Evolutionary conservation across 345 rosid genomes (phyloP).

Genomic region (Turnera subulata): DNA sequence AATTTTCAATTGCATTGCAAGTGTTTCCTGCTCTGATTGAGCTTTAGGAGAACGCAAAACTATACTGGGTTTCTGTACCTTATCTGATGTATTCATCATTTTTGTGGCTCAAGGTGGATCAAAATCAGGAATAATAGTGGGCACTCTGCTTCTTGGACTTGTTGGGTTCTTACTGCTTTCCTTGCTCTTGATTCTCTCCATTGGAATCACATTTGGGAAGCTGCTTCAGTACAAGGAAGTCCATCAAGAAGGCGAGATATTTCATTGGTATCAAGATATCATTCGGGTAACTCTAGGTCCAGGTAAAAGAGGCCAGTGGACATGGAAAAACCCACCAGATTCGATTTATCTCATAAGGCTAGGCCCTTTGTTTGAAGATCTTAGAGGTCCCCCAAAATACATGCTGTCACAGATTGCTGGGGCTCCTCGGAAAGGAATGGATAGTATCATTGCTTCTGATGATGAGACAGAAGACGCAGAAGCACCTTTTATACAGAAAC

Average conservation of each 20-base stretch:
- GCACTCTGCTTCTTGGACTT: conserved; percentile 51
- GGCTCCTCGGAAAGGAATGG: conserved; percentile 42
- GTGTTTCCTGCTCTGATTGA: too few relatives aligned
- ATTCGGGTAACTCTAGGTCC: conserved; percentile 84
- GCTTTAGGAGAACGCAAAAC: too few relatives aligned
- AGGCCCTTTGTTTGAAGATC: conserved; percentile 82
- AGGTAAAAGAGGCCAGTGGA: conserved; percentile 95
- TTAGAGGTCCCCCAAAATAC: conserved; percentile 94
- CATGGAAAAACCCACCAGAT: conserved; percentile 59
- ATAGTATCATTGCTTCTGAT: conserved; percentile 72
- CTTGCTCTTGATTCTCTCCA: conserved; percentile 69
- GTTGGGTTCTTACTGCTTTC: conserved; percentile 48
- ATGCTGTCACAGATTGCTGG: conserved; percentile 84
- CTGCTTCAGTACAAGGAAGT: conserved; percentile 91
- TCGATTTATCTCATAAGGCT: conserved; percentile 41
- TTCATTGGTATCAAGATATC: conserved; percentile 90
- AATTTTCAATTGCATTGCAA: too few relatives aligned
- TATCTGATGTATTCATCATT: conserved; percentile 2
- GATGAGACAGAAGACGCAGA: conserved; percentile 97
- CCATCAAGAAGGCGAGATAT: conserved; percentile 72
- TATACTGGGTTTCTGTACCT: background rate
- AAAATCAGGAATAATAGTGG: conserved; percentile 42
- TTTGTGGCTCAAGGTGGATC: conserved; percentile 43
- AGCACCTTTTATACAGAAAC: conserved; percentile 85
- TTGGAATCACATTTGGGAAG: conserved; percentile 80